Conservation (phyloP, 352 stramenopile species). For the Globisporangium megalacanthum region DNA sequence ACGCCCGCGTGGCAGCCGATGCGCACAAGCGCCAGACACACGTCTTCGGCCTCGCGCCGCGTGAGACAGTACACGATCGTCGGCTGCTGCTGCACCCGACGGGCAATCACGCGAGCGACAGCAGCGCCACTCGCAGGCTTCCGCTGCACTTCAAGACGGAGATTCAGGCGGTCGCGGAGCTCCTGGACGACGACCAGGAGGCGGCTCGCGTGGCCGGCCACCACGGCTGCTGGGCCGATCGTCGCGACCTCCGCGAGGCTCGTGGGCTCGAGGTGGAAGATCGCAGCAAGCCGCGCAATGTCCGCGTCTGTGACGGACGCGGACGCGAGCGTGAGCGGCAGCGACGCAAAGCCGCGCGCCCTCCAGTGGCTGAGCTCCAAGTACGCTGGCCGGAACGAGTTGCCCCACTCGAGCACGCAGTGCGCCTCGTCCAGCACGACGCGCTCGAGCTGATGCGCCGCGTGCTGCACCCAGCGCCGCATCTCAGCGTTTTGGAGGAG, state of each 20-base stretch:
- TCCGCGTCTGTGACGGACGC: slow-evolving; percentile 63
- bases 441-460: slow-evolving; percentile 39
- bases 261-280: slow-evolving; percentile 37
- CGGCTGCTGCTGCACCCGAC: slow-evolving; percentile 22
- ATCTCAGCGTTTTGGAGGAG: slow-evolving; percentile 62
- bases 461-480: slow-evolving; percentile 29
- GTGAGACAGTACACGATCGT: slow-evolving; percentile 78
- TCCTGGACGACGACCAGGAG: slow-evolving; percentile 61
- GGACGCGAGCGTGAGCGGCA: slow-evolving; percentile 70
- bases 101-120: slow-evolving; percentile 35
- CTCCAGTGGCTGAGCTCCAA: slow-evolving; percentile 60
- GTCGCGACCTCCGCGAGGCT: not conserved
- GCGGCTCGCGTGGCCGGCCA: not conserved
- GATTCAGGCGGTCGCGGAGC: slow-evolving; percentile 55
- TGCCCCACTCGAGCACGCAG: slow-evolving; percentile 77
- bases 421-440: slow-evolving; percentile 79
- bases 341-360: slow-evolving; percentile 27
- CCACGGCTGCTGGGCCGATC: not conserved
- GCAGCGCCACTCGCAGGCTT: slow-evolving; percentile 25
- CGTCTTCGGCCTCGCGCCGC: slow-evolving; percentile 55
- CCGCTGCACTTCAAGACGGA: slow-evolving; percentile 49
- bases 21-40: slow-evolving; percentile 46
- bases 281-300: slow-evolving; percentile 37
- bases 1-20: slow-evolving; percentile 50
- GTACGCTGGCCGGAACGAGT: slow-evolving; percentile 68